Conservation (phyloP, 1,284 basidiomycete genomes). For the Mycena sp. region DNA sequence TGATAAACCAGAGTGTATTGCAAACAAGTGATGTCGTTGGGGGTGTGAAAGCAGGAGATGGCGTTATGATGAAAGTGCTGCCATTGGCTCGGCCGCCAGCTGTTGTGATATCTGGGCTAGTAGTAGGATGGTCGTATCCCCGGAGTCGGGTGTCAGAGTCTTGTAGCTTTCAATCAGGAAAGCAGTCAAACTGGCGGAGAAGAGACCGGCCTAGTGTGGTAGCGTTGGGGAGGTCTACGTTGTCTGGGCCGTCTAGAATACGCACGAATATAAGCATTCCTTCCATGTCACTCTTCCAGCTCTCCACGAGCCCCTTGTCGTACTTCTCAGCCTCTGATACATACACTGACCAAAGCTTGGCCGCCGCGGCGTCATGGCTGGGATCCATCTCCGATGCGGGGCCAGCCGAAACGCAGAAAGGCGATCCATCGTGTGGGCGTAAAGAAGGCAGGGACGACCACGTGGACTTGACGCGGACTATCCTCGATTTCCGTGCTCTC, state of each 20-base stretch:
- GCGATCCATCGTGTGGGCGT: no score
- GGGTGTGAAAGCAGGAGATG: not conserved
- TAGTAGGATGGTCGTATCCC: not conserved
- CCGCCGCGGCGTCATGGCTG: not conserved
- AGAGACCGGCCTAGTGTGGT: conserved; percentile 17
- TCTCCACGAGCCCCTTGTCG: conserved; percentile 9
- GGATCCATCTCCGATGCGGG: no score
- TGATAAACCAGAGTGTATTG: not conserved
- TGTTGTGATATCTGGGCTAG: not conserved
- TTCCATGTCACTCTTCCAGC: conserved; percentile 7
- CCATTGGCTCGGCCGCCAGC: not conserved
- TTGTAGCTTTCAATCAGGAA: conserved; percentile 19
- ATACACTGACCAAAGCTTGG: conserved; percentile 8
- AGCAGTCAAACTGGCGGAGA: conserved; percentile 14
- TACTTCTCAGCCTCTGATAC: conserved; percentile 14
- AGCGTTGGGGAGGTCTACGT: not conserved
- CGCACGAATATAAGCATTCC: conserved; percentile 15
- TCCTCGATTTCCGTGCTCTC: no score
- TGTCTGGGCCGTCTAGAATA: not conserved
- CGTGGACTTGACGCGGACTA: no score
- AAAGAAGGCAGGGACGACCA: no score
- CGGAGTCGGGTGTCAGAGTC: not conserved
- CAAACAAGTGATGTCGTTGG: not conserved
- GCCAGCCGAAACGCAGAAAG: no score
- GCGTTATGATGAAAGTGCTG: not conserved